Conservation (phyloP, 2,329 filamentous ascomycete genomes). For the Aureobasidium uvarum region DNA sequence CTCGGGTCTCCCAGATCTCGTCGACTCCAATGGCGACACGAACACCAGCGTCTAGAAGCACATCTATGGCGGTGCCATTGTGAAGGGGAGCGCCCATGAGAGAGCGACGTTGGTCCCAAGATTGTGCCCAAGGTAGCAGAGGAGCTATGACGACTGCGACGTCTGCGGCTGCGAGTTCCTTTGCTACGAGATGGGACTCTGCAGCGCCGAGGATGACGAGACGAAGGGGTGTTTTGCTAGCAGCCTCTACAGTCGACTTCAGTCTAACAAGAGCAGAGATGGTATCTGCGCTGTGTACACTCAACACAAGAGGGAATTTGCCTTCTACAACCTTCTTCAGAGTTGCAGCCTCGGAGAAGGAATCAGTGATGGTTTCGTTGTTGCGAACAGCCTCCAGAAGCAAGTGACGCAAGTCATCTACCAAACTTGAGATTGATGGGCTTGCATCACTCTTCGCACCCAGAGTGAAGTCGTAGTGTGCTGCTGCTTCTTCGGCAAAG, state of each 20-base stretch:
- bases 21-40: constrained; percentile 57
- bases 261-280: constrained; percentile 60
- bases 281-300: constrained; percentile 61
- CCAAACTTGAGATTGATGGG: constrained; percentile 55
- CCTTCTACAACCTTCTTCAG: constrained; percentile 57
- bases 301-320: constrained; percentile 56
- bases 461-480: constrained; percentile 54
- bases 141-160: constrained; percentile 62
- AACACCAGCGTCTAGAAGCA: constrained; percentile 59
- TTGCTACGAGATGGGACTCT: constrained; percentile 60
- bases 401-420: constrained; percentile 54
- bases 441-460: constrained; percentile 48
- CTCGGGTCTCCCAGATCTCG: constrained; percentile 62
- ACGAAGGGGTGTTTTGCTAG: constrained; percentile 44
- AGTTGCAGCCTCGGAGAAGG: constrained; percentile 49
- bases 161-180: constrained; percentile 55
- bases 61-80: constrained; percentile 62
- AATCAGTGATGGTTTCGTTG: constrained; percentile 42
- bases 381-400: constrained; percentile 53
- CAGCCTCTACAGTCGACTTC: constrained; percentile 56
- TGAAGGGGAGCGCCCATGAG: constrained; percentile 64
- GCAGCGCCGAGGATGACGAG: constrained; percentile 62
- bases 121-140: constrained; percentile 54
- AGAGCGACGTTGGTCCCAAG: constrained; percentile 62
- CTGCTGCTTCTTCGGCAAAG: constrained; percentile 42